Evolutionary conservation across 768 basidiomycete species (phyloP).

Genomic region (Suillus clintonianus): DNA sequence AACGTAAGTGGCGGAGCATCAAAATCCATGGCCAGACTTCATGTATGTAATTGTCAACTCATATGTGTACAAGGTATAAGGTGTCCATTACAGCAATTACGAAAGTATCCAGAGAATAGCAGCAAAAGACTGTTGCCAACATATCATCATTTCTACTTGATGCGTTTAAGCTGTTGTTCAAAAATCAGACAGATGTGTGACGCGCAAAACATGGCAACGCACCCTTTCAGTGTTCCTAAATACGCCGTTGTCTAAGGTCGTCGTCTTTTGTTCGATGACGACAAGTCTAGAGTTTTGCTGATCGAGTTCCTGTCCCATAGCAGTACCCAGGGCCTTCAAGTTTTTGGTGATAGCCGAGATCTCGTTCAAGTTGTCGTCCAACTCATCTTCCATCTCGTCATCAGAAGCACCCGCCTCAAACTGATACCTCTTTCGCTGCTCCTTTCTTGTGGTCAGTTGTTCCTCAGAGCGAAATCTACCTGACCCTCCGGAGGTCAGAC

Average conservation of each 20-base stretch:
- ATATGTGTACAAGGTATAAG: neutral
- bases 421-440: constrained; percentile 81
- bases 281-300: constrained; percentile 82
- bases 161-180: constrained; percentile 54
- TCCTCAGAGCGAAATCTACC: constrained; percentile 49
- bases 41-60: neutral
- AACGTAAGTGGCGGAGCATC: constrained; percentile 1
- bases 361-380: constrained; percentile 90
- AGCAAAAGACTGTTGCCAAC: neutral
- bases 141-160: constrained; percentile 42
- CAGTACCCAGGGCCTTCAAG: constrained; percentile 74
- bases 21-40: neutral
- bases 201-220: constrained; percentile 22
- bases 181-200: constrained; percentile 12
- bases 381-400: constrained; percentile 92
- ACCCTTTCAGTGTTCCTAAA: constrained; percentile 84
- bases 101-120: neutral
- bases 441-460: constrained; percentile 58
- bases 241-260: constrained; percentile 70
- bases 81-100: neutral
- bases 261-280: constrained; percentile 77
- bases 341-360: constrained; percentile 75
- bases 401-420: constrained; percentile 91
- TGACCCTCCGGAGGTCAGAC: constrained; percentile 28
- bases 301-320: constrained; percentile 89